phyloP scores from a whole-genome alignment of 1,139 yeast genomes.

The Arxiozyma slooffiae region DNA sequence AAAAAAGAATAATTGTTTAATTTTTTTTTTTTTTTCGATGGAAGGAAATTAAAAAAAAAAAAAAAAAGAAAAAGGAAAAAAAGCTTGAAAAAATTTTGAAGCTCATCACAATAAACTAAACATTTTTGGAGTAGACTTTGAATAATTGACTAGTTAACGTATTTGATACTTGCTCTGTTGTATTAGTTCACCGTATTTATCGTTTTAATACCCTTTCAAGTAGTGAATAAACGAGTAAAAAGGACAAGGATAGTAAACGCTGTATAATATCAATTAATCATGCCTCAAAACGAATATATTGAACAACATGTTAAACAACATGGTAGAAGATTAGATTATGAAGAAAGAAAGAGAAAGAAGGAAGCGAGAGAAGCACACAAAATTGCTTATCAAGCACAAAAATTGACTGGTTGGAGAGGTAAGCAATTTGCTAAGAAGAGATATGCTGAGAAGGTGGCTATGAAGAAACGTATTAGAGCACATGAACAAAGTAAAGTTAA shows the following conservation, averaged over 20 bases:
- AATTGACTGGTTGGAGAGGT: conserved; percentile 93
- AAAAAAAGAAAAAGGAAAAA: neutral
- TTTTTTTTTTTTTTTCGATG: too few species aligned
- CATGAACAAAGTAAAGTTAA: conserved; percentile 94
- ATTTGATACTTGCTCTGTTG: neutral
- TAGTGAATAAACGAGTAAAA: too few species aligned
- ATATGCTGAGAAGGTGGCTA: conserved; percentile 92
- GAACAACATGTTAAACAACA: conserved; percentile 97
- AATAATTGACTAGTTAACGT: neutral
- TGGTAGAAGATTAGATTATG: conserved; percentile 93
- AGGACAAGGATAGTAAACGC: neutral
- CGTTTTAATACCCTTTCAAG: neutral
- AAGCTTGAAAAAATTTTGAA: neutral
- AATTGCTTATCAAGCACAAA: conserved; percentile 91
- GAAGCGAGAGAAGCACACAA: conserved; percentile 96
- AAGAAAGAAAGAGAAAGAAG: conserved; percentile 89
- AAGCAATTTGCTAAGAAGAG: conserved; percentile 97
- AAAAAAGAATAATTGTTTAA: too few species aligned
- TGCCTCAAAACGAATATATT: conserved; percentile 99
- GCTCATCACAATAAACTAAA: conserved; percentile 1
- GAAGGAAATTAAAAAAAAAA: too few species aligned
- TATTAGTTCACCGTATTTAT: neutral
- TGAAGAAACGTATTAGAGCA: conserved; percentile 97
- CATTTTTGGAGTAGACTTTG: too few species aligned
- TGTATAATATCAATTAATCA: conserved; percentile 6